A percentile compares a stretch with the other conserved stretches of the same genome.
Evolutionary conservation across 805 yeast genomes (phyloP).

Genomic region (Candida quercuum): DNA sequence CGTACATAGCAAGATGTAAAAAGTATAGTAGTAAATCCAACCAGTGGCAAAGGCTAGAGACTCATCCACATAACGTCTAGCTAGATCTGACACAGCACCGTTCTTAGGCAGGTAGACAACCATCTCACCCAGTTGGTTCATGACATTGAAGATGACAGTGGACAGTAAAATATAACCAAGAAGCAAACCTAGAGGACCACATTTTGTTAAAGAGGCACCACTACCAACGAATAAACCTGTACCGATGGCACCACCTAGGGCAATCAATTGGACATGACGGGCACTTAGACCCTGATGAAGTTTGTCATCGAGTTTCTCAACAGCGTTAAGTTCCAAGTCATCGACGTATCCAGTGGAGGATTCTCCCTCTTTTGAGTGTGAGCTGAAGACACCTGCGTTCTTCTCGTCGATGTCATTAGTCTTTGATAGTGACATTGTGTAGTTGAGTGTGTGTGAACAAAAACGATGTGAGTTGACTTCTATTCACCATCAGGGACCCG

Average conservation of each 20-base stretch:
- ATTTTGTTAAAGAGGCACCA: slow-evolving; percentile 51
- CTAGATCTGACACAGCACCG: slow-evolving; percentile 57
- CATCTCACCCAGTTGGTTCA: slow-evolving; percentile 64
- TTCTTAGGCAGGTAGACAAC: slow-evolving; percentile 57
- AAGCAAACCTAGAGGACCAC: slow-evolving; percentile 71
- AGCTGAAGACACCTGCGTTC: slow-evolving; percentile 1
- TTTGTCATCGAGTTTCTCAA: slow-evolving; percentile 1
- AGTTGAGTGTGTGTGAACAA: not conserved
- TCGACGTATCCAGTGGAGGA: slow-evolving; percentile 22
- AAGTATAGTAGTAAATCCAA: slow-evolving; percentile 25
- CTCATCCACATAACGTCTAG: slow-evolving; percentile 44
- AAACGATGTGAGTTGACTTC: too few species aligned
- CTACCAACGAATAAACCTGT: slow-evolving; percentile 80
- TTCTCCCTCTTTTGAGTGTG: slow-evolving; percentile 17
- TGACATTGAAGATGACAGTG: slow-evolving; percentile 57
- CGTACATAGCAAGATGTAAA: slow-evolving; percentile 24
- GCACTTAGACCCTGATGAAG: slow-evolving; percentile 34
- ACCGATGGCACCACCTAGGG: slow-evolving; percentile 81
- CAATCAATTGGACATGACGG: slow-evolving; percentile 79
- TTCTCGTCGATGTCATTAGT: slow-evolving; percentile 13
- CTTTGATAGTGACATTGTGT: too few species aligned
- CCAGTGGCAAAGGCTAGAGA: slow-evolving; percentile 25
- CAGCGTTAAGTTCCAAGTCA: slow-evolving; percentile 15
- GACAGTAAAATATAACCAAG: slow-evolving; percentile 61
- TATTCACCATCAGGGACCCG: too few species aligned